Conservation (phyloP, 768 basidiomycete genomes). For the Hypsizygus marmoreus region DNA sequence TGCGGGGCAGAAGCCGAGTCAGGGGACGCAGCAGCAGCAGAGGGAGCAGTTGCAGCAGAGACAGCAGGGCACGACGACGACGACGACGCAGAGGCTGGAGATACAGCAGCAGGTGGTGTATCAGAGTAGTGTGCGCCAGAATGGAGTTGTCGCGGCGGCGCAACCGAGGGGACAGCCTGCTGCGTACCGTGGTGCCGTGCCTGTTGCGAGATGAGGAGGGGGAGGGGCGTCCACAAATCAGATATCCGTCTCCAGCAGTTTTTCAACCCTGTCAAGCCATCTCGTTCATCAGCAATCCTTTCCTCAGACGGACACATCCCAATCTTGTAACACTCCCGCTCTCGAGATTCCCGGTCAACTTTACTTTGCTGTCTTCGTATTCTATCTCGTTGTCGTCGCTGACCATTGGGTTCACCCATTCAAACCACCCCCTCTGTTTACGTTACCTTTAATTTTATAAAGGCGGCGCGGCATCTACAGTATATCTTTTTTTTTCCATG, state of each 20-base stretch:
- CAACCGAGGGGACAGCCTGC: slow-evolving; percentile 27
- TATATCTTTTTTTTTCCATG: slow-evolving; percentile 12
- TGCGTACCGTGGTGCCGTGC: slow-evolving; percentile 39
- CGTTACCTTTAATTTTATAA: slow-evolving; percentile 21
- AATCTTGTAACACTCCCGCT: slow-evolving; percentile 17
- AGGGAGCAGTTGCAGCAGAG: slow-evolving; percentile 36
- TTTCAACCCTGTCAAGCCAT: slow-evolving; percentile 11
- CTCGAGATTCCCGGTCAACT: slow-evolving; percentile 3
- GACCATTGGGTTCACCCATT: neutral
- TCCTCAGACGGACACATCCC: slow-evolving; percentile 2
- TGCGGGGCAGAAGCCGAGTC: slow-evolving; percentile 31
- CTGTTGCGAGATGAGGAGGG: slow-evolving; percentile 35
- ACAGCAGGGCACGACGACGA: slow-evolving; percentile 23
- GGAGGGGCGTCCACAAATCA: slow-evolving; percentile 7
- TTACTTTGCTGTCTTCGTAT: slow-evolving; percentile 7
- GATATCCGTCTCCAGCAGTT: slow-evolving; percentile 11
- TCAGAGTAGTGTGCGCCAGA: slow-evolving; percentile 35
- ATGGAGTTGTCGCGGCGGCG: slow-evolving; percentile 21
- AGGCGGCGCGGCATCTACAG: slow-evolving; percentile 17
- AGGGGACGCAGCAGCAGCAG: slow-evolving; percentile 38
- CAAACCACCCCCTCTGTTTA: slow-evolving; percentile 7
- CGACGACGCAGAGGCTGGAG: slow-evolving; percentile 29
- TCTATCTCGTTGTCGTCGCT: slow-evolving; percentile 19
- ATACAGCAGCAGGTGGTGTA: slow-evolving; percentile 32
- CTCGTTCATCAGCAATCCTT: slow-evolving; percentile 5